Conservation (phyloP, 1,284 basidiomycete genomes). For the Ceratobasidium sp. region DNA sequence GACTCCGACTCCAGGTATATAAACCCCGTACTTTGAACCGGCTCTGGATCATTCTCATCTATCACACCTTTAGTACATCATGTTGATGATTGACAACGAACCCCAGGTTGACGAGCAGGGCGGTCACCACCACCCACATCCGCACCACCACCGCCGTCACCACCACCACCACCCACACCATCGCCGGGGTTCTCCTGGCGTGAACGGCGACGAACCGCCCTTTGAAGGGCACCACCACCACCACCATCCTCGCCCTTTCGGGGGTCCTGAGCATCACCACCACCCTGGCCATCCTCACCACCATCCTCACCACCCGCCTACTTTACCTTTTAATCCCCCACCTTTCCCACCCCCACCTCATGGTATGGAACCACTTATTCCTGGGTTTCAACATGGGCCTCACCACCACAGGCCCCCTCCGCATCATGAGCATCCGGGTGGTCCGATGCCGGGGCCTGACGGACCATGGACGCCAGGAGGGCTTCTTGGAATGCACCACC, state of each 20-base stretch:
- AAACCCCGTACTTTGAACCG: not conserved
- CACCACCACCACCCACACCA: not conserved
- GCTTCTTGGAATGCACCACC: not conserved
- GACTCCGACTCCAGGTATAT: not conserved
- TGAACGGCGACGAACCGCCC: not conserved
- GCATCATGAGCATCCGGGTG: conserved; percentile 2
- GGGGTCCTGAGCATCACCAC: not conserved
- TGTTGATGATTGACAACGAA: conserved; percentile 7
- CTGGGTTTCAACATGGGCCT: not conserved
- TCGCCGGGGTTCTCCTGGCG: not conserved
- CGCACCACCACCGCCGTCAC: conserved; percentile 5
- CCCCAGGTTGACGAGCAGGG: conserved; percentile 2
- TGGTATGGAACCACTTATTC: conserved; percentile 14
- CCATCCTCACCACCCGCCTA: not conserved
- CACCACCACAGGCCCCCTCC: not conserved
- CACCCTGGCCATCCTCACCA: conserved; percentile 7
- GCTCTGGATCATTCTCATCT: not conserved
- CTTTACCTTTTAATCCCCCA: not conserved
- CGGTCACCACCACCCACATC: not conserved
- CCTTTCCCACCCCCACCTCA: conserved; percentile 16
- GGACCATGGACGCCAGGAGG: conserved; percentile 8
- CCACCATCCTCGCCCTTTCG: conserved; percentile 7
- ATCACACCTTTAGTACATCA: not conserved
- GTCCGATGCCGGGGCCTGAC: conserved; percentile 1
- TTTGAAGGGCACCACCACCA: conserved; percentile 3